These are phyloP conservation scores for Hebeloma cylindrosporum DNA, from an alignment of 768 basidiomycete genomes.

Conservation along the genomic window DNA sequence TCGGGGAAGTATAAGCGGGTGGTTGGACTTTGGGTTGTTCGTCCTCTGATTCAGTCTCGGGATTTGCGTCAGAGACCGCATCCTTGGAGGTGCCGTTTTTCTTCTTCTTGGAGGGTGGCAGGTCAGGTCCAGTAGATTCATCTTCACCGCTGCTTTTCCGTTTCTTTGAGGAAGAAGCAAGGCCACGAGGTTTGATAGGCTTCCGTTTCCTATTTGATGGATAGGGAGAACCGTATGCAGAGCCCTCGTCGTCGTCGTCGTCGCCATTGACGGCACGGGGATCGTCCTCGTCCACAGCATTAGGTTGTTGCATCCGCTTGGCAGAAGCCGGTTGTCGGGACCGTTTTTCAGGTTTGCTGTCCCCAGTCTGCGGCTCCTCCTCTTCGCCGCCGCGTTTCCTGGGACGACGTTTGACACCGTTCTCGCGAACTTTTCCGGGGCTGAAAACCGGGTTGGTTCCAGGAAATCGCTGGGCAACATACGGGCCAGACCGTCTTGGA, in stretches of 20 bases:
- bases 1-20: slow-evolving; percentile 18
- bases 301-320: slow-evolving; percentile 9
- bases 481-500: no score
- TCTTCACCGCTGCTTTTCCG: slow-evolving; percentile 20
- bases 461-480: no score
- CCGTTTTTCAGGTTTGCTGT: slow-evolving; percentile 12
- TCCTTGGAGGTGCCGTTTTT: slow-evolving; percentile 12
- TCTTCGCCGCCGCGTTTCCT: slow-evolving; percentile 9
- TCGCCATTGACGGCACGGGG: slow-evolving; percentile 16
- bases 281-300: slow-evolving; percentile 15
- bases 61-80: slow-evolving; percentile 16
- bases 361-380: slow-evolving; percentile 10
- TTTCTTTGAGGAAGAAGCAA: slow-evolving; percentile 16
- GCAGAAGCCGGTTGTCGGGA: slow-evolving; percentile 10
- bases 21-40: slow-evolving; percentile 6
- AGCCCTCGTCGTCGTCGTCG: slow-evolving; percentile 22
- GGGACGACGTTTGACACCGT: no score
- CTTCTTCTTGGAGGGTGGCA: slow-evolving; percentile 13
- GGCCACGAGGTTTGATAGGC: slow-evolving; percentile 14
- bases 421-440: no score
- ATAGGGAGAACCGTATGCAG: slow-evolving; percentile 20
- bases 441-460: no score
- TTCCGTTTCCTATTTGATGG: slow-evolving; percentile 21
- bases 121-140: slow-evolving; percentile 21
- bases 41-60: slow-evolving; percentile 22